phyloP scores from a whole-genome alignment of 2,329 filamentous ascomycete species.

The Stachybotrys elegans region DNA sequence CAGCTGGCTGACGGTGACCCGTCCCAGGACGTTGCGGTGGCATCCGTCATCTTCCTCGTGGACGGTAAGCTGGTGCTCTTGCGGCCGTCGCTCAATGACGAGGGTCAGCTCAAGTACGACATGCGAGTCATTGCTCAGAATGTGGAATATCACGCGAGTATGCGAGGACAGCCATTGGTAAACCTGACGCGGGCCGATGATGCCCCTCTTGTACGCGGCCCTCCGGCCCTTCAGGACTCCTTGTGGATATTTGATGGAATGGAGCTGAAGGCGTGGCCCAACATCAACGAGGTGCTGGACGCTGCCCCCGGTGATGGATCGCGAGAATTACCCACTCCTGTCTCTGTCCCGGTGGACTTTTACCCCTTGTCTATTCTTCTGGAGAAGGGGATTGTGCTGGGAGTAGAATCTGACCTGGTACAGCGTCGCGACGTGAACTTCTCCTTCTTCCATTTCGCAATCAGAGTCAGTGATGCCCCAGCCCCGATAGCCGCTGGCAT shows the following conservation, averaged over 20 bases:
- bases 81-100: conserved; percentile 77
- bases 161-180: conserved; percentile 70
- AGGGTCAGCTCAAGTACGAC: conserved; percentile 88
- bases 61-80: conserved; percentile 93
- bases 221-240: conserved; percentile 67
- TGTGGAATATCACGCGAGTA: conserved; percentile 90
- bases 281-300: conserved; percentile 77
- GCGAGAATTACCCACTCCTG: conserved; percentile 67
- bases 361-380: conserved; percentile 85
- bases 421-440: conserved; percentile 89
- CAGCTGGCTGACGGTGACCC: conserved; percentile 89
- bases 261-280: conserved; percentile 82
- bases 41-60: conserved; percentile 92
- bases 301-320: conserved; percentile 60
- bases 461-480: conserved; percentile 58
- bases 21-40: conserved; percentile 88
- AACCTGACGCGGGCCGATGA: conserved; percentile 24
- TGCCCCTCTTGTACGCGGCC: conserved; percentile 16
- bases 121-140: conserved; percentile 97
- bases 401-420: conserved; percentile 88
- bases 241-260: conserved; percentile 92
- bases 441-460: conserved; percentile 81
- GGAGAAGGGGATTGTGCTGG: conserved; percentile 85
- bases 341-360: conserved; percentile 84
- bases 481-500: conserved; percentile 4